Evolutionary conservation across 805 yeast species (phyloP).

Genomic region (Candida chilensis): DNA sequence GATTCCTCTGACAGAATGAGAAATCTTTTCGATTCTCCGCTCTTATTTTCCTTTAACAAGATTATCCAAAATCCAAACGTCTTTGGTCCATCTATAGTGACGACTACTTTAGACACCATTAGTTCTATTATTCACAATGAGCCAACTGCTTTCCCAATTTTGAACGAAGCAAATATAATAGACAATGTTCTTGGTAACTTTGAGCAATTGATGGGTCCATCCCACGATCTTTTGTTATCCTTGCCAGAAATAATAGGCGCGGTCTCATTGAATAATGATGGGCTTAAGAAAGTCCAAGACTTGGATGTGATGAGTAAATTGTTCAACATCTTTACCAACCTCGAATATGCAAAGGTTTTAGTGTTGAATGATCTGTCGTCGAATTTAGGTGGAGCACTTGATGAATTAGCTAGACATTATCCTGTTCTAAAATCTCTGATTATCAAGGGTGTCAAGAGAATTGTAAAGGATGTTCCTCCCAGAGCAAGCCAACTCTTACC

Average conservation of each 20-base stretch:
- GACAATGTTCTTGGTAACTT: conserved; percentile 55
- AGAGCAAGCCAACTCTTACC: conserved; percentile 20
- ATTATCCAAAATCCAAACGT: conserved; percentile 45
- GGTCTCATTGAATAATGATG: conserved; percentile 66
- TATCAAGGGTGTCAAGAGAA: conserved; percentile 30
- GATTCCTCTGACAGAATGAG: conserved; percentile 80
- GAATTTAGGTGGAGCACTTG: conserved; percentile 59
- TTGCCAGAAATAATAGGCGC: conserved; percentile 79
- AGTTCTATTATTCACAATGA: conserved; percentile 76
- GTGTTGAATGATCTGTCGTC: conserved; percentile 38
- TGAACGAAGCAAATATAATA: conserved; percentile 71
- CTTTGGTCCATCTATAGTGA: conserved; percentile 61
- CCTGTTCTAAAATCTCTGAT: conserved; percentile 61
- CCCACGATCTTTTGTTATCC: conserved; percentile 47
- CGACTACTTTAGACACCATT: conserved; percentile 54
- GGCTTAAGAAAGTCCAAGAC: conserved; percentile 46
- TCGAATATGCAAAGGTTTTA: conserved; percentile 43
- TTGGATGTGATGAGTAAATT: conserved; percentile 25
- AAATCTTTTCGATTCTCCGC: conserved; percentile 76
- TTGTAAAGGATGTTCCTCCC: conserved; percentile 36
- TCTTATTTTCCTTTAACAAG: conserved; percentile 51
- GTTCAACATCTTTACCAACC: conserved; percentile 41
- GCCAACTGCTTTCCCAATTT: conserved; percentile 77
- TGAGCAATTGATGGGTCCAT: conserved; percentile 43
- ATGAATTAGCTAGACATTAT: conserved; percentile 78